phyloP scores from a whole-genome alignment of 345 rosid species.

The Camelina neglecta region DNA sequence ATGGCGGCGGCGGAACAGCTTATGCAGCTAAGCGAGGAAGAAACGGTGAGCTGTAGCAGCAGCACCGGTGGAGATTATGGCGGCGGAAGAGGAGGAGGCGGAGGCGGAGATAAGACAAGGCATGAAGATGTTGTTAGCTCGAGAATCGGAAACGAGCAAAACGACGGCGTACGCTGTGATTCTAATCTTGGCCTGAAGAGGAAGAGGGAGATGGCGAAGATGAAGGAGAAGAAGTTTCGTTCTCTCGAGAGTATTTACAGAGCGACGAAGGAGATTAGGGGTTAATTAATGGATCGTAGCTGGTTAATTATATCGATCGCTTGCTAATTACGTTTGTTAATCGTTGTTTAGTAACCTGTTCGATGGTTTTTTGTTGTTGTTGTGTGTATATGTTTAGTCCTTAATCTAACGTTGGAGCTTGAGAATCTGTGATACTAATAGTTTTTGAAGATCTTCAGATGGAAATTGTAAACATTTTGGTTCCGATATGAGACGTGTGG shows the following conservation, averaged over 20 bases:
- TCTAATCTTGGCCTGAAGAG: constrained; percentile 5
- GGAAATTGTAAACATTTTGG: constrained; percentile 8
- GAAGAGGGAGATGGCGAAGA: constrained; percentile 31
- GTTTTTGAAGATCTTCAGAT: constrained; percentile 21
- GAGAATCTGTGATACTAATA: constrained; percentile 8
- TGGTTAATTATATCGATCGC: constrained; percentile 4
- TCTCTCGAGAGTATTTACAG: constrained; percentile 44
- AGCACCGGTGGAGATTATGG: constrained; percentile 30
- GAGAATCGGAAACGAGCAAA: constrained; percentile 20
- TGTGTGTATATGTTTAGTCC: constrained; percentile 2
- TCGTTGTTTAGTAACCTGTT: neutral
- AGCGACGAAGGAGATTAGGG: constrained; percentile 39
- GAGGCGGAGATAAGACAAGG: constrained; percentile 6
- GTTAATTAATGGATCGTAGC: neutral
- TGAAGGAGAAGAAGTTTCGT: constrained; percentile 45
- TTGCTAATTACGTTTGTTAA: constrained; percentile 30
- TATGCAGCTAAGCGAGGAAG: constrained; percentile 48
- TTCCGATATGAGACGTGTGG: neutral
- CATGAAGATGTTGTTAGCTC: constrained; percentile 40
- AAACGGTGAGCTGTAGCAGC: constrained; percentile 45
- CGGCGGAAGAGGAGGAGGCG: constrained; percentile 13
- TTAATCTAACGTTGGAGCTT: constrained; percentile 30
- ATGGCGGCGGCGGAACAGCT: constrained; percentile 47
- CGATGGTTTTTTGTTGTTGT: neutral
- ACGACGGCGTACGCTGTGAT: constrained; percentile 31